These are phyloP conservation scores for Blastocystis sp. DNA, from an alignment of 352 stramenopile species.

Conservation along the genomic window DNA sequence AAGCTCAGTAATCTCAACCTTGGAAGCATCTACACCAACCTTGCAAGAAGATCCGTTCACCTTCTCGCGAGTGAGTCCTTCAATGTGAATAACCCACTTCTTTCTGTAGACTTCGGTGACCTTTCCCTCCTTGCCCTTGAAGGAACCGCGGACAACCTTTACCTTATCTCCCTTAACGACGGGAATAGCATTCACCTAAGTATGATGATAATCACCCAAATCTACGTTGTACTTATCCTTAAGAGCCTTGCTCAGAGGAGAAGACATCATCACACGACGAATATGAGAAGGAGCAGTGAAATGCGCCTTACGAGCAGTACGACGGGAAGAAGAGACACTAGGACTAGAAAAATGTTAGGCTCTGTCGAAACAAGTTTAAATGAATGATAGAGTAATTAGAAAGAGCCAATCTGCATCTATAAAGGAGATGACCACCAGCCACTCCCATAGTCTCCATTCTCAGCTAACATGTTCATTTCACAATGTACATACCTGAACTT, in stretches of 20 bases:
- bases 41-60: conserved; percentile 90
- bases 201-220: neutral
- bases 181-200: conserved; percentile 88
- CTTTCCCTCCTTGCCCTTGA: conserved; percentile 95
- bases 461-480: neutral
- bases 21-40: conserved; percentile 94
- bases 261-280: conserved; percentile 93
- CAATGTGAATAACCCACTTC: conserved; percentile 99
- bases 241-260: conserved; percentile 95
- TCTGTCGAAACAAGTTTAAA: neutral
- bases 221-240: conserved; percentile 95
- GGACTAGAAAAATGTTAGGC: conserved; percentile 58
- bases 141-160: conserved; percentile 90
- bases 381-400: neutral
- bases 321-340: conserved; percentile 81
- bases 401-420: neutral
- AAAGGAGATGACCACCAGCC: too few relatives aligned
- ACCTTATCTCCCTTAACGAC: conserved; percentile 99
- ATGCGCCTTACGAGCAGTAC: conserved; percentile 98
- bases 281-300: conserved; percentile 93
- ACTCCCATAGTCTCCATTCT: too few relatives aligned
- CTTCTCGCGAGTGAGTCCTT: conserved; percentile 96
- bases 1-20: conserved; percentile 98
- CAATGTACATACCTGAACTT: conserved; percentile 45
- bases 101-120: conserved; percentile 95